phyloP scores from a whole-genome alignment of 2,329 filamentous ascomycete genomes.

The Colletotrichum sp. region DNA sequence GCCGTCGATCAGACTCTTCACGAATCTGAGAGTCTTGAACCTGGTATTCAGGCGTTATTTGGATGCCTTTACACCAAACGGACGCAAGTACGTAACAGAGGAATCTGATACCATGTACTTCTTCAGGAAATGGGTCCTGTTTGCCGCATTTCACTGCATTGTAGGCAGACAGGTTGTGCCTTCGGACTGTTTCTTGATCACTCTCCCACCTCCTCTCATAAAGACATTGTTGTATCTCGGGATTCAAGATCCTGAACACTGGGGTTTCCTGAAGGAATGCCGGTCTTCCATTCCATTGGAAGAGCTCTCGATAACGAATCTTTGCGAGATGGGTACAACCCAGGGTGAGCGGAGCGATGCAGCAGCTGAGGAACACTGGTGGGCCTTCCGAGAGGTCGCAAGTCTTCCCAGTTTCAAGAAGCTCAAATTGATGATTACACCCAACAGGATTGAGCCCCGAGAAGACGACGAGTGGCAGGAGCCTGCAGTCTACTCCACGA shows the following conservation, averaged over 20 bases:
- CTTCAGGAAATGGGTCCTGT: neutral
- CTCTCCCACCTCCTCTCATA: neutral
- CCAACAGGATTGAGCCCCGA: neutral
- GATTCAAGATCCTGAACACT: neutral
- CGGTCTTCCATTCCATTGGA: neutral
- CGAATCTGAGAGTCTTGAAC: neutral
- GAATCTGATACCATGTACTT: neutral
- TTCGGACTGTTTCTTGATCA: neutral
- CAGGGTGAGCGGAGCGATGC: neutral
- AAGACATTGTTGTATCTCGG: neutral
- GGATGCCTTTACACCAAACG: neutral
- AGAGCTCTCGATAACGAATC: neutral
- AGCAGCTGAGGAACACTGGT: neutral
- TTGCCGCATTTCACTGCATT: neutral
- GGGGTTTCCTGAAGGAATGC: neutral
- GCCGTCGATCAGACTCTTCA: neutral
- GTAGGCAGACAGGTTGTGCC: neutral
- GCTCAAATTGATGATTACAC: neutral
- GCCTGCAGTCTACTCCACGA: neutral
- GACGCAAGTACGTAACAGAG: neutral
- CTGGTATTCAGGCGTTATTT: neutral
- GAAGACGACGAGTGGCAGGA: neutral
- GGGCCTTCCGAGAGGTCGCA: neutral
- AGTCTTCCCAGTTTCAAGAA: neutral
- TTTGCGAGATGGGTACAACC: neutral